These are phyloP conservation scores for Cryphonectria nitschkei DNA, from an alignment of 2,329 filamentous ascomycete species.

Conservation along the genomic window DNA sequence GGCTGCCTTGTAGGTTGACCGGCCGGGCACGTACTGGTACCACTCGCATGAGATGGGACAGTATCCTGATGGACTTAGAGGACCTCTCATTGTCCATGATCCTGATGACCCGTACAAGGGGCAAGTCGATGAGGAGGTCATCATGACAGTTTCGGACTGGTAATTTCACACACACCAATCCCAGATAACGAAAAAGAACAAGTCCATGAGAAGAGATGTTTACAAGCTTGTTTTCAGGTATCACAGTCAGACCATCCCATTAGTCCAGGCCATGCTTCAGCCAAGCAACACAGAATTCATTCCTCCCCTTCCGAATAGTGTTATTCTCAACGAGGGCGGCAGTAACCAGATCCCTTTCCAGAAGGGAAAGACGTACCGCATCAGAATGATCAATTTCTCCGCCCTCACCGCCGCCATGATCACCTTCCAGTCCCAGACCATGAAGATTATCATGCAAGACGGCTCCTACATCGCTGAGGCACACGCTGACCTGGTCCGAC, in stretches of 20 bases:
- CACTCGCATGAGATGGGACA: conserved; percentile 68
- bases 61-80: conserved; percentile 67
- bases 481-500: conserved; percentile 43
- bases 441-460: conserved; percentile 52
- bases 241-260: conserved; percentile 42
- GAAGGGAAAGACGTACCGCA: conserved; percentile 50
- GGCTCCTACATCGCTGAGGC: conserved; percentile 44
- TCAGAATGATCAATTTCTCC: conserved; percentile 51
- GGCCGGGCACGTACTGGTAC: conserved; percentile 55
- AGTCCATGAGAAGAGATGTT: neutral
- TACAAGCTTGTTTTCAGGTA: conserved; percentile 42
- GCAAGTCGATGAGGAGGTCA: conserved; percentile 57
- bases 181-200: neutral
- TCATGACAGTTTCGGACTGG: conserved; percentile 48
- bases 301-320: conserved; percentile 47
- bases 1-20: conserved; percentile 39
- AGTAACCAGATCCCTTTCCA: conserved; percentile 42
- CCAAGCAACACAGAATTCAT: conserved; percentile 44
- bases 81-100: conserved; percentile 60
- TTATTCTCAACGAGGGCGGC: conserved; percentile 49
- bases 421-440: conserved; percentile 48
- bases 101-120: conserved; percentile 51
- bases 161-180: conserved; percentile 24
- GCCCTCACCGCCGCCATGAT: conserved; percentile 49
- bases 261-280: conserved; percentile 46